Conservation (phyloP, 192 early-diverging fungal species). For the Umbelopsis vinacea region DNA sequence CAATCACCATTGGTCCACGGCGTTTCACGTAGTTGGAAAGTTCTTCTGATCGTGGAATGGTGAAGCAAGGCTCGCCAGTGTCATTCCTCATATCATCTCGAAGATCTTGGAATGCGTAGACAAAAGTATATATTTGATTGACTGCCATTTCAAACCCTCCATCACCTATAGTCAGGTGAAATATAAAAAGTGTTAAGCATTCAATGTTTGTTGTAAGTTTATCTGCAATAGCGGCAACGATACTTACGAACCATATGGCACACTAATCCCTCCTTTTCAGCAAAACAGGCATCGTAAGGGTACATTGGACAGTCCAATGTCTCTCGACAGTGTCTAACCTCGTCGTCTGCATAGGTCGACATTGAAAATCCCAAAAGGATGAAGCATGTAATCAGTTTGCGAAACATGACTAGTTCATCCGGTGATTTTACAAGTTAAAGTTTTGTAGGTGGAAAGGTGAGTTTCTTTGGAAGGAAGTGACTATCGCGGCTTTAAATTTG, state of each 20-base stretch:
- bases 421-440: not conserved
- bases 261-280: conserved; percentile 29
- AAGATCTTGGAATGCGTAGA: conserved; percentile 22
- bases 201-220: not conserved
- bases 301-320: conserved; percentile 38
- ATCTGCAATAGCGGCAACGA: too few relatives aligned
- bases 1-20: conserved; percentile 35
- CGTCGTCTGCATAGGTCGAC: not conserved
- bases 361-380: not conserved
- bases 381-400: not conserved
- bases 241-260: conserved; percentile 33
- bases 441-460: not conserved
- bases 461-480: not conserved
- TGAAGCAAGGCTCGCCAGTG: conserved; percentile 33
- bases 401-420: conserved; percentile 6
- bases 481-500: not conserved
- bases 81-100: conserved; percentile 26
- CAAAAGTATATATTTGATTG: conserved; percentile 23
- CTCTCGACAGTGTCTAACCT: conserved; percentile 28
- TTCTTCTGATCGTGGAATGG: conserved; percentile 32
- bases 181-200: not conserved
- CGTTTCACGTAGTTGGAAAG: conserved; percentile 35
- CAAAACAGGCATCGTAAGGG: conserved; percentile 40
- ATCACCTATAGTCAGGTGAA: not conserved
- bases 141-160: conserved; percentile 37